Base-by-base conservation (phyloP, 139 green algal species). In the Trebouxia sp. region DNA sequence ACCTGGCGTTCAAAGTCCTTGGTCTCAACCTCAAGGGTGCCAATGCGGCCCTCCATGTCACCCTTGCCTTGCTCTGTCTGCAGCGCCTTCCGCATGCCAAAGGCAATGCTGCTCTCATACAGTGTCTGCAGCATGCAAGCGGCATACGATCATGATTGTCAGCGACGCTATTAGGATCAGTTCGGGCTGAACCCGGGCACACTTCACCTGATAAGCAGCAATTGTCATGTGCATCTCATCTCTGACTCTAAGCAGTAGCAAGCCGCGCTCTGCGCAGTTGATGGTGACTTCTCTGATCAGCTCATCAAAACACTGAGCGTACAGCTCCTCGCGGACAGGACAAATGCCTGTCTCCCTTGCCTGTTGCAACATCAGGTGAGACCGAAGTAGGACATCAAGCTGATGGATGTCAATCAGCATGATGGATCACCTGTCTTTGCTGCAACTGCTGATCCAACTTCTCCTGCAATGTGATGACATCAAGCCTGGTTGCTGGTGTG, bases 161-260 rank as follows among this genome's bases (percentile, higher is more conserved):
- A n/a, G n/a, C n/a, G n/a, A n/a, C n/a, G n/a, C n/a, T n/a, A n/a
- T n/a, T n/a, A n/a, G n/a, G n/a, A 58, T 58, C 50, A 58, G 2
- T 2, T 58, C 50, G 26, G 20, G 50, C 50, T 58, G 26, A 17
- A 17, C 50, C 4, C 20, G 20, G 26, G 50, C 50, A 58, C 2
- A 22, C 42, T 75, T 4, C 41, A 94, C 90, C 88, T 94, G 90
- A 78, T 96, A 96, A 20, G 92, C 90, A 30, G 88, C 87, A 66
- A 93, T 91, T 28, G 91, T 94, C 93, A 96, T 96, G 41, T 91
- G 84, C 89, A 95, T 92, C 88, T 97, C 93, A 45, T 97, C 92
- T 5, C 93, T 85, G 39, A 97, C 90, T 28, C 92, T 87, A 65
- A 96, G 86, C 62, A 97, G 86, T 65, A 97, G 85, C 75, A 95